A percentile compares a stretch with the other conserved stretches of the same genome.
Conservation (phyloP, 2,329 filamentous ascomycete genomes). For the Cadophora malorum region DNA sequence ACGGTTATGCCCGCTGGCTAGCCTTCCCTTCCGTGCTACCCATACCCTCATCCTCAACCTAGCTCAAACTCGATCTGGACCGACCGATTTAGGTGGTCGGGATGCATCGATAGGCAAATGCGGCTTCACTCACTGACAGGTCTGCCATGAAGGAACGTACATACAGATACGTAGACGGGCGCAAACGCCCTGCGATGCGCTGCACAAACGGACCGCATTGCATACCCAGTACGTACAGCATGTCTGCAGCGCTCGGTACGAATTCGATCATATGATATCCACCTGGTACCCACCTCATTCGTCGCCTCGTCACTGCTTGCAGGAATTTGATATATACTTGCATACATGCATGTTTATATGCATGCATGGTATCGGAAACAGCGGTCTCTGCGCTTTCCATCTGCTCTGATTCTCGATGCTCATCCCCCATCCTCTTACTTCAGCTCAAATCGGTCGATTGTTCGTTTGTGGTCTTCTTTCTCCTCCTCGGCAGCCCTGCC, state of each 20-base stretch:
- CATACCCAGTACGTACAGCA: slow-evolving; percentile 1
- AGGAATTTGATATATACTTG: background rate
- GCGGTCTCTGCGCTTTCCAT: background rate
- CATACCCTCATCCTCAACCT: background rate
- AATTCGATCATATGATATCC: slow-evolving; percentile 27
- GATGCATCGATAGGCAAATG: background rate
- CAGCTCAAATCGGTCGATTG: background rate
- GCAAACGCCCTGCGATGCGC: background rate
- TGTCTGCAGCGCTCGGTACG: slow-evolving; percentile 23
- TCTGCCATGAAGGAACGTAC: background rate
- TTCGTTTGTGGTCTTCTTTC: background rate
- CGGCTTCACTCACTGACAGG: background rate
- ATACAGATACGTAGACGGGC: background rate
- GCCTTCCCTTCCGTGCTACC: background rate
- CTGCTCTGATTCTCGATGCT: background rate
- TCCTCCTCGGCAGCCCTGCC: background rate
- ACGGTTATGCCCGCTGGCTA: slow-evolving; percentile 15
- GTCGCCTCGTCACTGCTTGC: slow-evolving; percentile 15
- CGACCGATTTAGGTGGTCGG: background rate
- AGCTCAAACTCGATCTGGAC: background rate
- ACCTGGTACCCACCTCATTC: slow-evolving; percentile 25
- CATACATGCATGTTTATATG: slow-evolving; percentile 3
- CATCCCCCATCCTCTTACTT: background rate
- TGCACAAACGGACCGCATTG: slow-evolving; percentile 7
- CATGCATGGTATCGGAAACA: background rate